Evolutionary conservation across 2,329 filamentous ascomycete genomes (phyloP).

Genomic region (Xylaria hypoxylon): DNA sequence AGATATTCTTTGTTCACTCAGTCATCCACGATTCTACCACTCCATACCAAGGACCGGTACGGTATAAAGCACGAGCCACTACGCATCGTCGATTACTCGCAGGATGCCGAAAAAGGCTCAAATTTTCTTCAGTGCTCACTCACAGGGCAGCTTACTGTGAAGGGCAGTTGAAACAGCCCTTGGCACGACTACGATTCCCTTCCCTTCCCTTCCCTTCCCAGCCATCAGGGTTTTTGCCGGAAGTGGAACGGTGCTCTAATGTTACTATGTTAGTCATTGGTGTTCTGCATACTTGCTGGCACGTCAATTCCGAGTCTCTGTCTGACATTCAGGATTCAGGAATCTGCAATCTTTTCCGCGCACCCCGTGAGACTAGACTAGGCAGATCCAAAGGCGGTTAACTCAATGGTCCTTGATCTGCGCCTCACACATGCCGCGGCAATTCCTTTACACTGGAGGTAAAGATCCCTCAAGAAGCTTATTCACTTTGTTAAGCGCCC

Average conservation of each 20-base stretch:
- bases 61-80: slow-evolving; percentile 21
- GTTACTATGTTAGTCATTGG: slow-evolving; percentile 18
- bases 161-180: slow-evolving; percentile 34
- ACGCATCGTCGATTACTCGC: slow-evolving; percentile 23
- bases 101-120: slow-evolving; percentile 25
- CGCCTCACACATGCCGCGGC: slow-evolving; percentile 29
- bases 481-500: slow-evolving; percentile 13
- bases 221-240: slow-evolving; percentile 23
- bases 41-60: slow-evolving; percentile 16
- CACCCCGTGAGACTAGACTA: slow-evolving; percentile 19
- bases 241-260: slow-evolving; percentile 22
- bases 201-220: slow-evolving; percentile 29
- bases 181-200: slow-evolving; percentile 26
- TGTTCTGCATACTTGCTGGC: slow-evolving; percentile 12
- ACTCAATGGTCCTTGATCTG: slow-evolving; percentile 23
- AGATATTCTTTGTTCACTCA: neutral
- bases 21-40: slow-evolving; percentile 8
- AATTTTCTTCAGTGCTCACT: slow-evolving; percentile 18
- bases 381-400: slow-evolving; percentile 8
- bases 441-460: slow-evolving; percentile 9
- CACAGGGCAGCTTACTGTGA: slow-evolving; percentile 34
- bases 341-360: slow-evolving; percentile 24
- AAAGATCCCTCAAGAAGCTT: slow-evolving; percentile 8
- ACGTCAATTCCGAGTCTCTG: slow-evolving; percentile 1
- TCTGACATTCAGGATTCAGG: slow-evolving; percentile 30